Percentiles rank a stretch among this genome's conserved stretches.
These are phyloP conservation scores for Luvunga scandens DNA, from an alignment of 345 rosid genomes.

Conservation along the genomic window DNA sequence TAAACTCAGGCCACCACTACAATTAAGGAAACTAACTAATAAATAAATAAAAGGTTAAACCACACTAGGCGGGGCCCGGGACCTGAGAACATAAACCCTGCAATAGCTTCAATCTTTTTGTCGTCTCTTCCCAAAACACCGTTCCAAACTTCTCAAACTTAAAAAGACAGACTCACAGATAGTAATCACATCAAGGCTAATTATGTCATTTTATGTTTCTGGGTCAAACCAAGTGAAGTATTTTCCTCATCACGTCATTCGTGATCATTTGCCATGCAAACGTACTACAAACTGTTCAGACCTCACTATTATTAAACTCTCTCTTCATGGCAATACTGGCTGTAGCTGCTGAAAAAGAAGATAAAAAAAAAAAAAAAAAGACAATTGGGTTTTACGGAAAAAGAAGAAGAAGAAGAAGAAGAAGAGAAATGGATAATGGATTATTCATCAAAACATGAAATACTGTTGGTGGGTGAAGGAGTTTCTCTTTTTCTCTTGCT, in stretches of 20 bases:
- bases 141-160: not conserved
- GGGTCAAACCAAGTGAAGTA: not conserved
- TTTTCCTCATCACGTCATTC: no score
- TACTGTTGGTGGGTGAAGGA: no score
- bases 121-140: not conserved
- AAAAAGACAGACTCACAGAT: no score
- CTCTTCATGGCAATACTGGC: no score
- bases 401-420: constrained; percentile 3
- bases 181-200: no score
- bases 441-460: constrained; percentile 44
- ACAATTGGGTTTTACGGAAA: not conserved
- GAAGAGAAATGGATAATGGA: constrained; percentile 35
- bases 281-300: not conserved
- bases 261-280: no score
- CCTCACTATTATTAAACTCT: not conserved
- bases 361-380: not conserved
- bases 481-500: no score
- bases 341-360: not conserved
- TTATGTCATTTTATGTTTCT: not conserved
- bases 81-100: fast-evolving
- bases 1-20: no score
- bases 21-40: not conserved
- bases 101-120: not conserved
- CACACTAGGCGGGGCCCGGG: no score
- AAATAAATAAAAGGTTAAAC: no score